These are phyloP conservation scores for Verruconis gallopava DNA, from an alignment of 2,329 filamentous ascomycete genomes.

Conservation along the genomic window DNA sequence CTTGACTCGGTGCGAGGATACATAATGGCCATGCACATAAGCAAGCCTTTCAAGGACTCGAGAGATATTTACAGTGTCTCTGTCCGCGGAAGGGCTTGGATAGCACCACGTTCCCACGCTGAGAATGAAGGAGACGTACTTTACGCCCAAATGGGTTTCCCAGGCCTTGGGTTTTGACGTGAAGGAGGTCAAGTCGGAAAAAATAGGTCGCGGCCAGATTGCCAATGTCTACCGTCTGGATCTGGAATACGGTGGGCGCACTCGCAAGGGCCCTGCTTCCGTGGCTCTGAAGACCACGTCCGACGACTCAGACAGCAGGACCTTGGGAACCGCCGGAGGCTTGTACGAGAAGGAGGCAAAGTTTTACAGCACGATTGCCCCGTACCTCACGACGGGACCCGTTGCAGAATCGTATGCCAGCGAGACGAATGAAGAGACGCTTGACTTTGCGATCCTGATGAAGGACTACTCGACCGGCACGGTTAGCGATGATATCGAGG, in stretches of 20 bases:
- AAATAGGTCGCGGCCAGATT: slow-evolving; percentile 1
- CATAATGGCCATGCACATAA: too few species aligned
- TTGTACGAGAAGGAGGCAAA: slow-evolving; percentile 5
- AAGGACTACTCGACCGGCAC: background rate
- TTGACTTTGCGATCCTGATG: slow-evolving; percentile 4
- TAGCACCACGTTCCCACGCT: too few species aligned
- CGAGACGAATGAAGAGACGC: background rate
- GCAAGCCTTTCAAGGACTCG: too few species aligned
- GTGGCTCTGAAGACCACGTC: slow-evolving; percentile 1
- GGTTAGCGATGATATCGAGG: background rate
- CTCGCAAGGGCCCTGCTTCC: background rate
- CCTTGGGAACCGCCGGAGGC: too few species aligned
- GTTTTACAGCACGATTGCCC: slow-evolving; percentile 6
- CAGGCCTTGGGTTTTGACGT: background rate
- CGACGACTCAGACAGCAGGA: background rate
- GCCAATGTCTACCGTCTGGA: background rate
- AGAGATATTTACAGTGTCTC: too few species aligned
- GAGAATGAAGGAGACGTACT: too few species aligned
- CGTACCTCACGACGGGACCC: background rate
- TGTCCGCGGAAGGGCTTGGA: too few species aligned
- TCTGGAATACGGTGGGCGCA: background rate
- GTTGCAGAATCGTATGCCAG: background rate
- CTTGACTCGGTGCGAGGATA: too few species aligned
- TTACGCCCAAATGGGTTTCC: too few species aligned
- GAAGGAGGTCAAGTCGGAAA: background rate